Base-by-base conservation (phyloP, 139 green algal genomes). In the Tetradesmus lagerheimii region DNA sequence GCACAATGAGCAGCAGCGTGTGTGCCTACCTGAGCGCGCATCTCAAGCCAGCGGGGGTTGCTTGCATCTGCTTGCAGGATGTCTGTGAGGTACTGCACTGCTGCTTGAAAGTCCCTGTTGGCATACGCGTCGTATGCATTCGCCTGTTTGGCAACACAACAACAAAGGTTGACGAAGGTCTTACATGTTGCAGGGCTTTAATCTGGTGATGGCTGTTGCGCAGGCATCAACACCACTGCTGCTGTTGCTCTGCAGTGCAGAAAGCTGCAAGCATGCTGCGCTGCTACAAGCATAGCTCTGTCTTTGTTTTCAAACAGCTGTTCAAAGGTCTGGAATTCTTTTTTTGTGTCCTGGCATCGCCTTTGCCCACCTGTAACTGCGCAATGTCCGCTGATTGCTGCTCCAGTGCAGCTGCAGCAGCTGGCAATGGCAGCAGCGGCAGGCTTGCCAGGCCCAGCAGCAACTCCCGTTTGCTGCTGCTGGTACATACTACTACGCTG, bases 11-110 rank as follows among this genome's bases (percentile, higher is more conserved):
- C 25, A 29, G 11, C 31, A 57, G 20, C 47, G 1, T 15, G n/a
- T n/a, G 15, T 39, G 16, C 85, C 1, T 64, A 95, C 94, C 90
- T 95, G 90, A 1, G 90, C 96, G 4, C 96, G 91, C 93, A 97
- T 96, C 83, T 98, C 95, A 9, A 92, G 89, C 93, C 93, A 97
- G 29, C 90, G 66, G 18, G 88, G 75, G 53, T 92, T 91, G 4
- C 89, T 75, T 1, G 90, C 45, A 37, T 93, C 76, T 41, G 71
- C 53, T 47, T 85, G 4, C 1, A 97, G 67, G 15, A 96, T 80
- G 47, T 92, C 31, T 18, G 91, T 91, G 14, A 97, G 71, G 16
- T 90, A 47, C 20, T 92, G 37, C 0, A 94, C 74, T 37, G 94
- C 90, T 25, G 86, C 50, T 1, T 89, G 15, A 53, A 97, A 96